phyloP scores from a whole-genome alignment of 225 moss, liverwort and hornwort genomes.

The Anthoceros angustus region DNA sequence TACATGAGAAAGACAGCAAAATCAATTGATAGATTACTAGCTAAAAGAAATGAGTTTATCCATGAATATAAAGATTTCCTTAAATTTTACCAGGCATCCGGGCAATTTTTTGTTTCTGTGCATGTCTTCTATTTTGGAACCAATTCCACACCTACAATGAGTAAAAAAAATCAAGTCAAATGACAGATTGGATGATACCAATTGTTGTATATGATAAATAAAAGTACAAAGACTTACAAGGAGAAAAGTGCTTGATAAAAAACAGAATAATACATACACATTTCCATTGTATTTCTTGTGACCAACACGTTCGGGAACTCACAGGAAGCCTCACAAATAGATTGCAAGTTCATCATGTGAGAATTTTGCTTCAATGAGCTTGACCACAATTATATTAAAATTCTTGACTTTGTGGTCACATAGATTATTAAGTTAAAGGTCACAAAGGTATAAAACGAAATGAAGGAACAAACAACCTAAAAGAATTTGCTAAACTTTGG shows the following conservation, averaged over 20 bases:
- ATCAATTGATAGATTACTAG: neutral
- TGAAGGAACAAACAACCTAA: neutral
- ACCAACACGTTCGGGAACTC: neutral
- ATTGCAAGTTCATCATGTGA: too few species aligned
- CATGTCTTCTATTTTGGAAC: conserved; percentile 1
- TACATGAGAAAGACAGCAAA: neutral
- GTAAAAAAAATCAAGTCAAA: neutral
- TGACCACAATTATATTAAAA: too few species aligned
- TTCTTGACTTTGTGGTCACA: too few species aligned
- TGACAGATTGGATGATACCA: neutral
- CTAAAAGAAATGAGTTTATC: too few species aligned
- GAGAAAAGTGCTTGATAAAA: too few species aligned
- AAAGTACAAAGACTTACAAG: neutral
- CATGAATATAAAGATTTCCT: neutral
- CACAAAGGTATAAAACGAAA: neutral
- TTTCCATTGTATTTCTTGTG: conserved; percentile 1
- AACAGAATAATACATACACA: neutral
- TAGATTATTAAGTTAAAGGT: too few species aligned
- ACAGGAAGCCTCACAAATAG: neutral
- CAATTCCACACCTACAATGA: neutral
- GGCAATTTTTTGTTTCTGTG: neutral
- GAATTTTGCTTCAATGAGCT: too few species aligned
- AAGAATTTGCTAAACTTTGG: conserved; percentile 1
- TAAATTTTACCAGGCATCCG: neutral
- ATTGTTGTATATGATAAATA: too few species aligned